Percentiles rank a stretch among this genome's conserved stretches.
Evolutionary conservation across 345 rosid genomes (phyloP).

Genomic region (Salix exigua): DNA sequence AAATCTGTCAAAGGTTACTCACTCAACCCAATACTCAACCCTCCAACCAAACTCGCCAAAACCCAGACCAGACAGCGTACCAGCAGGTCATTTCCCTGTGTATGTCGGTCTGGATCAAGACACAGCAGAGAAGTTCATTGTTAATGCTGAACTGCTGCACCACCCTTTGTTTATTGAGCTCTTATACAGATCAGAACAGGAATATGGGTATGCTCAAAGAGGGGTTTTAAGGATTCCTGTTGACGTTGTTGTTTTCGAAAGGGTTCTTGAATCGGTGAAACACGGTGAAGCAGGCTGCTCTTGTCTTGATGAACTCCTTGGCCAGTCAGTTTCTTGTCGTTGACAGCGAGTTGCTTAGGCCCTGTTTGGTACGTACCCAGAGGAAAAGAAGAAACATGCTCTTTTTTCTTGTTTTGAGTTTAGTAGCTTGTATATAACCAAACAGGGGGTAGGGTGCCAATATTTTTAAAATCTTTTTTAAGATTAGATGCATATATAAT

Average conservation of each 20-base stretch:
- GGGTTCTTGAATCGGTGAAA: slow-evolving; percentile 20
- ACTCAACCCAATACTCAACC: not conserved
- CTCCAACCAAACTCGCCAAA: not conserved
- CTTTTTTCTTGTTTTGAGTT: not conserved
- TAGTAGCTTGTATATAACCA: not conserved
- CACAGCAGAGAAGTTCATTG: not conserved
- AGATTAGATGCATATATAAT: not conserved
- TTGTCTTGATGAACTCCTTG: not conserved
- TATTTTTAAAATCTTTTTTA: too few relatives aligned
- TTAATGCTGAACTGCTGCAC: slow-evolving; percentile 38
- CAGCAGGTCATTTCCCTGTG: not conserved
- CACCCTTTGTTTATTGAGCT: slow-evolving; percentile 72
- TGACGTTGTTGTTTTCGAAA: slow-evolving; percentile 62
- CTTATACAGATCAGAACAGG: slow-evolving; percentile 73
- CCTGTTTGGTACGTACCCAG: not conserved
- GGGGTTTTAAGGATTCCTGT: slow-evolving; percentile 82
- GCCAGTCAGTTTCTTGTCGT: not conserved
- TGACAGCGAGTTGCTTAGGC: not conserved
- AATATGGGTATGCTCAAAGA: slow-evolving; percentile 82
- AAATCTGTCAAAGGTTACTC: not conserved
- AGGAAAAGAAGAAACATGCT: not conserved
- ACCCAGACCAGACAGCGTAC: not conserved
- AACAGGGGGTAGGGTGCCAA: not conserved
- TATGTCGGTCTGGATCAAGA: not conserved
- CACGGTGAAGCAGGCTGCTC: not conserved